A percentile compares a stretch with the other conserved stretches of the same genome.
phyloP scores from a whole-genome alignment of 129 eudicot species.

The Kitagawia praeruptora region DNA sequence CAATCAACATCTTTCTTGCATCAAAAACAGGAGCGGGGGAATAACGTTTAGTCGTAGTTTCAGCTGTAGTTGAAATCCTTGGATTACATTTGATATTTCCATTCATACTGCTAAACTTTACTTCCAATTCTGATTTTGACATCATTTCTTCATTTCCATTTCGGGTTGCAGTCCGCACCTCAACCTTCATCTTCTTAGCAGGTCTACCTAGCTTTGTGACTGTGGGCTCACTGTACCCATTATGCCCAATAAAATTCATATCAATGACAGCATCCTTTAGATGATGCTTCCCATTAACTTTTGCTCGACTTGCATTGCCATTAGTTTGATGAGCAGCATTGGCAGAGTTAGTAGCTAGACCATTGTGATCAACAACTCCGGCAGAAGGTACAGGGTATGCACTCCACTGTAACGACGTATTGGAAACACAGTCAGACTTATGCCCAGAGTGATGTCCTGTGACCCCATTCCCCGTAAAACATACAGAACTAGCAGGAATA shows the following conservation, averaged over 20 bases:
- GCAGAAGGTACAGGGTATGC: slow-evolving; percentile 40
- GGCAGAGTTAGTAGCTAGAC: slow-evolving; percentile 30
- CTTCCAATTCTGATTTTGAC: slow-evolving; percentile 28
- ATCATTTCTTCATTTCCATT: slow-evolving; percentile 34
- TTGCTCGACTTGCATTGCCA: slow-evolving; percentile 30
- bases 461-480: slow-evolving; percentile 47
- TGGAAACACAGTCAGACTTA: slow-evolving; percentile 56
- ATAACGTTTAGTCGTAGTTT: slow-evolving; percentile 25
- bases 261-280: slow-evolving; percentile 21
- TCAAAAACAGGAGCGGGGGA: slow-evolving; percentile 46
- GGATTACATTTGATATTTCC: slow-evolving; percentile 18
- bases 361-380: slow-evolving; percentile 45
- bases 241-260: slow-evolving; percentile 20
- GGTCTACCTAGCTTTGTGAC: slow-evolving; percentile 53
- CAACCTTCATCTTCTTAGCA: slow-evolving; percentile 56
- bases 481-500: slow-evolving; percentile 42
- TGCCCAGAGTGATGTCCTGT: slow-evolving; percentile 53
- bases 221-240: slow-evolving; percentile 16
- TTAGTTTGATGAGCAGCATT: slow-evolving; percentile 30
- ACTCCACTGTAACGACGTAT: slow-evolving; percentile 67
- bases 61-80: slow-evolving; percentile 22
- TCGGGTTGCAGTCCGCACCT: slow-evolving; percentile 21
- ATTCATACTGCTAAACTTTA: slow-evolving; percentile 25
- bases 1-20: slow-evolving; percentile 57
- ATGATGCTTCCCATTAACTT: slow-evolving; percentile 39